Percentiles rank a stretch among this genome's conserved stretches.
These are phyloP conservation scores for Helenozyma rhizophorensis DNA, from an alignment of 805 yeast species.

Conservation along the genomic window DNA sequence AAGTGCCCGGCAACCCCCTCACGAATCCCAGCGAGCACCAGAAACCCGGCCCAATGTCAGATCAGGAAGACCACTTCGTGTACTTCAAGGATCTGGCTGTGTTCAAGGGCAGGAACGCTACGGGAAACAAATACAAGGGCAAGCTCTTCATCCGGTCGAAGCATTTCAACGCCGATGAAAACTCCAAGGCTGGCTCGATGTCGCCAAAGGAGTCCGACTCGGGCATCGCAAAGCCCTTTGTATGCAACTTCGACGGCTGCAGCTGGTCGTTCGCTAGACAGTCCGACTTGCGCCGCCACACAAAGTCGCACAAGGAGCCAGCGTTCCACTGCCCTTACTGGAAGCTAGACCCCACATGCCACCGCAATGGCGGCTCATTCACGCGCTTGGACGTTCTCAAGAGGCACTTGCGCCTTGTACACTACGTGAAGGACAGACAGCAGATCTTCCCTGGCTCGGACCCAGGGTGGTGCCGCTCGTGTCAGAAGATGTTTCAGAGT, in stretches of 20 bases:
- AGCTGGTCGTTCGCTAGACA: constrained; percentile 68
- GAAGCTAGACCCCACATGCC: constrained; percentile 66
- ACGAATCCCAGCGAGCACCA: background rate
- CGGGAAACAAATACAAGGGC: background rate
- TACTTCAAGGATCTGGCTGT: constrained; percentile 4
- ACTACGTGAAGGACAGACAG: constrained; percentile 50
- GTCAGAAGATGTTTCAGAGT: constrained; percentile 52
- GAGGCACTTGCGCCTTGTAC: constrained; percentile 67
- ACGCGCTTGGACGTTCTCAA: constrained; percentile 70
- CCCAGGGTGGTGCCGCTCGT: constrained; percentile 65
- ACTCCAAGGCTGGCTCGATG: background rate
- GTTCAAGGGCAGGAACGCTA: constrained; percentile 1
- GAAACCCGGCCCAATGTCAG: no score
- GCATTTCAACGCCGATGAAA: constrained; percentile 1
- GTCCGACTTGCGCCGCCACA: constrained; percentile 65
- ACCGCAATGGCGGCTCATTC: constrained; percentile 72
- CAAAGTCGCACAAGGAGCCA: constrained; percentile 63
- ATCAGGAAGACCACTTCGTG: constrained; percentile 1
- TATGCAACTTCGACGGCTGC: constrained; percentile 44
- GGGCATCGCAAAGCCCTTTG: constrained; percentile 31
- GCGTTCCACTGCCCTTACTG: constrained; percentile 70
- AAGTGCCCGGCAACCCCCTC: background rate
- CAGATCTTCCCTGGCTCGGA: constrained; percentile 31
- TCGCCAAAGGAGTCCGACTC: background rate
- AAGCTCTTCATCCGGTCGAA: constrained; percentile 6